Percentiles rank a stretch among this genome's conserved stretches.
Evolutionary conservation across 345 rosid species (phyloP).

Genomic region (Sapria himalayana): DNA sequence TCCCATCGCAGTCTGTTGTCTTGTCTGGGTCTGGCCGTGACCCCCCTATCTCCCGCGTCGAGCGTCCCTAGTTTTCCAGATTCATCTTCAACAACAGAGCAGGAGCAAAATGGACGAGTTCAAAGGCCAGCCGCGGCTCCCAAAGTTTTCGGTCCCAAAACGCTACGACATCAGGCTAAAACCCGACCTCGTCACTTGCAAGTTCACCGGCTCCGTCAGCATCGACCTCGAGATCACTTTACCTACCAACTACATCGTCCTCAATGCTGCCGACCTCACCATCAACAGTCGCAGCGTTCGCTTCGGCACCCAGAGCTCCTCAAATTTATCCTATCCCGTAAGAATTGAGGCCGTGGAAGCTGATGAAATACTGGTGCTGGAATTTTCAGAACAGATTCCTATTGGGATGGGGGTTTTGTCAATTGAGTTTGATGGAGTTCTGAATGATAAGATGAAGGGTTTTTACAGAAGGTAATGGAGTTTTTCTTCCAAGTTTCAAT

Average conservation of each 20-base stretch:
- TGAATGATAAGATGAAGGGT: constrained; percentile 81
- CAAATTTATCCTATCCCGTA: constrained; percentile 39
- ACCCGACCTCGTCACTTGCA: constrained; percentile 63
- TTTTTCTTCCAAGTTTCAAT: not conserved
- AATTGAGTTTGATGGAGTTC: constrained; percentile 37
- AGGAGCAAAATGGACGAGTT: constrained; percentile 42
- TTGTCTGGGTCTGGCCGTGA: too few species aligned
- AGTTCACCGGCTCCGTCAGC: constrained; percentile 40
- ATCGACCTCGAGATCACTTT: constrained; percentile 39
- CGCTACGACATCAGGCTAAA: constrained; percentile 58
- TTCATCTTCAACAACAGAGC: too few species aligned
- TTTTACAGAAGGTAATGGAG: constrained; percentile 57
- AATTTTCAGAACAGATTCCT: constrained; percentile 45
- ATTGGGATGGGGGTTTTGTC: constrained; percentile 46
- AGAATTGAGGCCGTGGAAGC: constrained; percentile 30
- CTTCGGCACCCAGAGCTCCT: constrained; percentile 21
- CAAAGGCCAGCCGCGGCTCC: constrained; percentile 75
- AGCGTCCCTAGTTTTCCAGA: too few species aligned
- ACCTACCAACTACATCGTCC: constrained; percentile 52
- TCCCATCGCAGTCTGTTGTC: too few species aligned
- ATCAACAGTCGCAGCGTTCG: constrained; percentile 27
- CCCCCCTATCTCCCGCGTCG: too few species aligned
- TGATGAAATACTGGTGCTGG: constrained; percentile 66
- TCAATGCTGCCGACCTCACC: constrained; percentile 81
- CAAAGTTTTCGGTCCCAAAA: constrained; percentile 61